Base-by-base conservation (phyloP, 2,329 filamentous ascomycete genomes). In the Pseudogymnoascus sp. region DNA sequence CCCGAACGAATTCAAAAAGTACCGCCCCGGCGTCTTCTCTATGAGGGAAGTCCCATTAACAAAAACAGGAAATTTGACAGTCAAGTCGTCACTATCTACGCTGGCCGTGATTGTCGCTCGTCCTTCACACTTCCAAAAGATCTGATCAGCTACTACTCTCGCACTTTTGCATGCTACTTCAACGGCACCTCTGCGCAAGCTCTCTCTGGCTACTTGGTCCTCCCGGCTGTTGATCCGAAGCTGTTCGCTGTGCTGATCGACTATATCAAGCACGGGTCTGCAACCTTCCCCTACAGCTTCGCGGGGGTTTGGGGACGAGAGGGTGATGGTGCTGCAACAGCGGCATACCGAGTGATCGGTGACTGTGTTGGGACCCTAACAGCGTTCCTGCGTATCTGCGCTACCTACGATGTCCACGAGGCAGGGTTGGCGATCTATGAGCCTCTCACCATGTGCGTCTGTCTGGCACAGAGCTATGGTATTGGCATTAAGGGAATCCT, bases 61-160 rank as follows among this genome's bases (percentile, higher is more conserved):
- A 50, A 30, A 50, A 15, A n/a, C 25, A 50, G 43, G 22, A 50
- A 50, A 30, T 50, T 14, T 30, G 43, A 50, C n/a, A 18, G 43
- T 14, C 43, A 50, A 25, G 43, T 50, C 43, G 43, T 50, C 43
- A 50, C 43, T 8, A 50, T 50, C 43, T 50, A 50, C 43, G 43
- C 43, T 50, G 43, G 43, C 30, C 25, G 25, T 50, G 25, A 50
- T 30, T 30, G 43, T 50, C 43, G 30, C 8, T 50, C 25, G n/a
- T 3, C 25, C 2, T 50, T 50, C 14, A 50, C 43, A 12, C 43
- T 50, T 2, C 43, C 43, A n/a, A 50, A 50, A 18, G 43, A 50
- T 11, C 43, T 50, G 1, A 8, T 50, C 43, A 11, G 43, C 15
- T 30, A 30, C 25, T 50, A 50, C 43, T 50, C 43, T 1, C 8